Evolutionary conservation across 2,329 filamentous ascomycete genomes (phyloP).

Genomic region (Metarhizium anisopliae): DNA sequence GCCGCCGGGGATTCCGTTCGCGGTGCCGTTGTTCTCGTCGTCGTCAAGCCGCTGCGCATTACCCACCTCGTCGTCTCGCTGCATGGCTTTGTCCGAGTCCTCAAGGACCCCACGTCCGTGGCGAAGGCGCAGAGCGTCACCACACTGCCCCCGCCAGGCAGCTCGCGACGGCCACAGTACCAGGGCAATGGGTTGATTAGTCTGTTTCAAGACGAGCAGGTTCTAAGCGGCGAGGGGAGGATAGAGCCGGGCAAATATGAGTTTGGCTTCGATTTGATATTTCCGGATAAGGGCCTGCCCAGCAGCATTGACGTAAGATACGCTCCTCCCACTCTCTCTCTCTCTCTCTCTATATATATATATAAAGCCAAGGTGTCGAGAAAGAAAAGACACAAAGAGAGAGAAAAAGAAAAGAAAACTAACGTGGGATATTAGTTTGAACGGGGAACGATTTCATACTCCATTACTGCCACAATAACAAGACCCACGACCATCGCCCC

Average conservation of each 20-base stretch:
- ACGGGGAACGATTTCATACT: constrained; percentile 84
- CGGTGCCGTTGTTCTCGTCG: constrained; percentile 62
- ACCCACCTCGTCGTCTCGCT: constrained; percentile 73
- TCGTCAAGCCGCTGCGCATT: constrained; percentile 65
- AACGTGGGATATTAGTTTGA: constrained; percentile 63
- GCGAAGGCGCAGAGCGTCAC: constrained; percentile 39
- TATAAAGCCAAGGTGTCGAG: not conserved
- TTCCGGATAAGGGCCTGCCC: constrained; percentile 61
- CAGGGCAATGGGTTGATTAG: constrained; percentile 72
- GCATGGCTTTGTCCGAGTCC: constrained; percentile 72
- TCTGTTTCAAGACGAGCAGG: constrained; percentile 73
- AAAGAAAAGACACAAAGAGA: not conserved
- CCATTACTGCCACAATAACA: constrained; percentile 82
- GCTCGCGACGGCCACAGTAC: constrained; percentile 41
- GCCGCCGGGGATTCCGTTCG: constrained; percentile 64
- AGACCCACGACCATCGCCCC: constrained; percentile 79
- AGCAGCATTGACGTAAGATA: constrained; percentile 84
- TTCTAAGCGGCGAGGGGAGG: constrained; percentile 69
- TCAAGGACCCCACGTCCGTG: constrained; percentile 56
- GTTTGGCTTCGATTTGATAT: constrained; percentile 68
- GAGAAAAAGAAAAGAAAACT: not conserved
- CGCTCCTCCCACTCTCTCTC: constrained; percentile 9
- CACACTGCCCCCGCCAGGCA: constrained; percentile 28
- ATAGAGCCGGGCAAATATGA: constrained; percentile 67
- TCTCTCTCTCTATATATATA: not conserved